Base-by-base conservation (phyloP, 2,329 filamentous ascomycete species). In the Onygenales sp. region DNA sequence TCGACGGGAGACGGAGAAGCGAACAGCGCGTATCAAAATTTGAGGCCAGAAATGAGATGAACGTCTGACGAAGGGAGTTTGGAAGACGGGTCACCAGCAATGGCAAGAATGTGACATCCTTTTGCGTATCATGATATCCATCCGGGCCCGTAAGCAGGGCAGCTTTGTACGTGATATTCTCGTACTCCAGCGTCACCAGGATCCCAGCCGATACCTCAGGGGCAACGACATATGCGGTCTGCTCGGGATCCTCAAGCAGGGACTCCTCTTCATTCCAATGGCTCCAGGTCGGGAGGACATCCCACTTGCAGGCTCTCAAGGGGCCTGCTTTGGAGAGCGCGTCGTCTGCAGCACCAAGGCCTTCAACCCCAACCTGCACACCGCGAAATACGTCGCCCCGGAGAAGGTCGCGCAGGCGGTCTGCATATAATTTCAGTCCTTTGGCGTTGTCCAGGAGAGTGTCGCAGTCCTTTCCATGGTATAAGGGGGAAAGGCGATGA, bases 401-500 rank as follows among this genome's bases (percentile, higher is more conserved):
- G 33, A 80, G 67, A 49, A 74, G 67, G 49, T 78, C 74, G 49
- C 68, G 70, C 6, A 80, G 65, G 3, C 75, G 71, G 51, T 68
- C 68, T 37, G 77, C 74, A 58, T 79, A 77, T 17, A 67, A 65
- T 14, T 70, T 69, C 11, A 78, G 64, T 17, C 67, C 65, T 27
- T 60, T 53, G 27, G 60, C 58, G 51, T 70, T 66, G 52, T 64
- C 59, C 47, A 72, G 58, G 32, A 72, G 62, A 6, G 65, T 61
- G 43, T 62, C 58, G 49, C 61, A 65, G 11, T 72, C 66, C 42
- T 69, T 67, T 53, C 67, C 70, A 59, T 78, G 73, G 61, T 79
- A 73, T 40, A 81, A 70, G n/a, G 77, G 77, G 3, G 77, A 79
- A 7, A 79, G 64, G 57, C 77, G 76, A 61, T 78, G 76, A 49